Evolutionary conservation across 2,329 filamentous ascomycete genomes (phyloP).

Genomic region (Didymella keratinophila): DNA sequence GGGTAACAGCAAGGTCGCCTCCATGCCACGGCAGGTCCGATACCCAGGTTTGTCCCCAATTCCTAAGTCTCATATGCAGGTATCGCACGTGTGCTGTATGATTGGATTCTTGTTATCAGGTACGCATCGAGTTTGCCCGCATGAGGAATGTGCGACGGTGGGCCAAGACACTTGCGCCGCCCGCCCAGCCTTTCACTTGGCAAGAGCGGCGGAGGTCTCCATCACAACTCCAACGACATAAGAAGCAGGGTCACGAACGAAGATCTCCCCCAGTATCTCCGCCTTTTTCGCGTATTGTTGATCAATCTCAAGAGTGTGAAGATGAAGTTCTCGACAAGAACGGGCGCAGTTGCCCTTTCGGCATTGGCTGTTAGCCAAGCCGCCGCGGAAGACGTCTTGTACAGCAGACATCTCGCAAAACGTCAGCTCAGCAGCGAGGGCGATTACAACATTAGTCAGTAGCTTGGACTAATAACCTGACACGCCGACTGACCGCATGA

Average conservation of each 20-base stretch:
- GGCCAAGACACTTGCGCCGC: constrained; percentile 13
- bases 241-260: constrained; percentile 13
- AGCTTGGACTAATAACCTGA: fast-evolving
- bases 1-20: constrained; percentile 8
- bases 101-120: constrained; percentile 42
- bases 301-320: constrained; percentile 9
- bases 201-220: constrained; percentile 28
- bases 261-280: constrained; percentile 10
- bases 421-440: constrained; percentile 43
- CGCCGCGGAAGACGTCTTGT: constrained; percentile 41
- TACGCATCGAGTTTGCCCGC: constrained; percentile 18
- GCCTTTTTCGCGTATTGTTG: not conserved
- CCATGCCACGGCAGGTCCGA: constrained; percentile 13
- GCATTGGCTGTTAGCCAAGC: constrained; percentile 26
- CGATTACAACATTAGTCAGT: constrained; percentile 49
- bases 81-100: constrained; percentile 37
- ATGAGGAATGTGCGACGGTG: constrained; percentile 34
- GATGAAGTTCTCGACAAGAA: constrained; percentile 36
- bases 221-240: constrained; percentile 28
- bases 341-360: constrained; percentile 30
- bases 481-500: not conserved
- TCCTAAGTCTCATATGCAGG: constrained; percentile 19
- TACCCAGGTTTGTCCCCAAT: constrained; percentile 25
- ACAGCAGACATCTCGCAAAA: constrained; percentile 41
- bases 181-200: constrained; percentile 33